These are phyloP conservation scores for Amanita pallidorosea DNA, from an alignment of 768 basidiomycete species.

Conservation along the genomic window DNA sequence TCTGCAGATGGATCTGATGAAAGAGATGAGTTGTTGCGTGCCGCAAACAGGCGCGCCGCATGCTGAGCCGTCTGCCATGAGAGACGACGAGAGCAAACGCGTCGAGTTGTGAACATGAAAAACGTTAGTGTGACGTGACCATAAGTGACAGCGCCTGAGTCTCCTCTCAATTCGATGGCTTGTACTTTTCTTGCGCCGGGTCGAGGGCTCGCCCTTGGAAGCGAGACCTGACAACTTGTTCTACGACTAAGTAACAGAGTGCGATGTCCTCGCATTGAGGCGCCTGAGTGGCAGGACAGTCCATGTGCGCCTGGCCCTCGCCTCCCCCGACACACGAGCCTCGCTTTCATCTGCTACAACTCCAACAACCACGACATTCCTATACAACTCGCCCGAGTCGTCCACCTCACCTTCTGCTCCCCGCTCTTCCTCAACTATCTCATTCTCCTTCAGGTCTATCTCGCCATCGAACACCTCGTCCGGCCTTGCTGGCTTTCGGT, in stretches of 20 bases:
- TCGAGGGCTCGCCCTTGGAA: no score
- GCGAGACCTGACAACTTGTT: no score
- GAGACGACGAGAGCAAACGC: not conserved
- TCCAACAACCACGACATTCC: conserved; percentile 42
- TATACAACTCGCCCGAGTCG: conserved; percentile 47
- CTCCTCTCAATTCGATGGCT: no score
- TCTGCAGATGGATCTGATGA: not conserved
- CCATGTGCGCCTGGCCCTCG: conserved; percentile 28
- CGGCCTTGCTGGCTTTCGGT: conserved; percentile 31
- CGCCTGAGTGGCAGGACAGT: conserved; percentile 25
- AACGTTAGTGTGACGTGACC: not conserved
- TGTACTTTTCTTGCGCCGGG: no score
- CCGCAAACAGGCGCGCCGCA: not conserved
- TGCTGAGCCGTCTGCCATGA: not conserved
- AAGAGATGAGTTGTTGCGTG: not conserved
- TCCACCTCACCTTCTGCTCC: conserved; percentile 74
- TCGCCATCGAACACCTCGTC: conserved; percentile 58
- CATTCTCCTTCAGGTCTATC: conserved; percentile 69
- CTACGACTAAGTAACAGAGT: no score
- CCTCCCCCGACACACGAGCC: conserved; percentile 17
- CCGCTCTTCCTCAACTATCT: conserved; percentile 69
- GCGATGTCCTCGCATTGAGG: conserved; percentile 21
- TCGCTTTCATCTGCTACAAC: conserved; percentile 23
- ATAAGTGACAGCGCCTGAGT: no score
- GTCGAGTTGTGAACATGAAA: not conserved